phyloP scores from a whole-genome alignment of 176 grass and related monocot species.

The bread wheat (Triticum aestivum) region DNA sequence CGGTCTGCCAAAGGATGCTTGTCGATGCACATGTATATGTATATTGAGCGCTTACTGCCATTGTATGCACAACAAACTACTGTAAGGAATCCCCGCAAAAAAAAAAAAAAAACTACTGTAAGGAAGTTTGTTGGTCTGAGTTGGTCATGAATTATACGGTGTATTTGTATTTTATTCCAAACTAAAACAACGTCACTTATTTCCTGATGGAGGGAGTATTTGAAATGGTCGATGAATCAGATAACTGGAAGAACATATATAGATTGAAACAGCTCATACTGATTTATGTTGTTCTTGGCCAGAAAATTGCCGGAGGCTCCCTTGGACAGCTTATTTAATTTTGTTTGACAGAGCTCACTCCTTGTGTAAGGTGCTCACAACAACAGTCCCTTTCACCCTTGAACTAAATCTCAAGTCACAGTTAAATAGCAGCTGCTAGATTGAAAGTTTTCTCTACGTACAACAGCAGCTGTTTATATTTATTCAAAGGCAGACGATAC shows the following conservation, averaged over 20 bases:
- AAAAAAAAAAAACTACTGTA: not conserved
- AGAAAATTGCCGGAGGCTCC: not conserved
- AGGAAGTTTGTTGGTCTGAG: not conserved
- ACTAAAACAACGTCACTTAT: too few relatives aligned
- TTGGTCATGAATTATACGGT: not conserved
- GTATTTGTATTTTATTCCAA: not conserved
- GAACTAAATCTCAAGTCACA: not conserved
- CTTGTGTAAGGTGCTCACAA: not conserved
- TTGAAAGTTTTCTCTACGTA: not conserved
- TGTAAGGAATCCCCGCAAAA: not conserved
- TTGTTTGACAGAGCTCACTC: not conserved
- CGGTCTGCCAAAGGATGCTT: not conserved
- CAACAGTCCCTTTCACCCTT: not conserved
- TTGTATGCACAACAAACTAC: not conserved
- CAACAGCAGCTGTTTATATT: constrained; percentile 14
- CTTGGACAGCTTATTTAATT: constrained; percentile 8
- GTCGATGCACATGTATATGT: not conserved
- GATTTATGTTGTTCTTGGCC: not conserved
- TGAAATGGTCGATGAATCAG: too few relatives aligned
- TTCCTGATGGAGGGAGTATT: too few relatives aligned
- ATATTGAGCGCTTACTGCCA: not conserved
- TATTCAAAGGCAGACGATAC: constrained; percentile 1
- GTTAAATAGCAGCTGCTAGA: not conserved
- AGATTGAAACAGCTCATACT: not conserved
- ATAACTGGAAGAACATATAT: not conserved